Percentiles rank a stretch among this genome's conserved stretches.
phyloP scores from a whole-genome alignment of 495 filamentous ascomycete species.

The Podospora tetraspora region DNA sequence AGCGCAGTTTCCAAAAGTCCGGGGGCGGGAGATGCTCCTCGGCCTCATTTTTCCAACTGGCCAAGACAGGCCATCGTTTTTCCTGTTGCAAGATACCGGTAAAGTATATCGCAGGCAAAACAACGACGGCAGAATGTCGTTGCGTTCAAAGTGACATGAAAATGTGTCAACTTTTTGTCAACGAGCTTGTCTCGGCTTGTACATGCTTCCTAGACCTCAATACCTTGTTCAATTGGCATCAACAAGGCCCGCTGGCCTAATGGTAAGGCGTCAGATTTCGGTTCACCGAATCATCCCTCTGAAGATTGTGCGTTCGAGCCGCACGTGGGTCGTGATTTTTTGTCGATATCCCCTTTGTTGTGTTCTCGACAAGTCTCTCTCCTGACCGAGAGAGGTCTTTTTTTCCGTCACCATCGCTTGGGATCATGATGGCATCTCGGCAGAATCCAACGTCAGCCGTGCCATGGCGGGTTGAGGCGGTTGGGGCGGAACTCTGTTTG shows the following conservation, averaged over 20 bases:
- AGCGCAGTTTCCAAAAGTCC: background rate
- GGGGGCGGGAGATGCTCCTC: background rate
- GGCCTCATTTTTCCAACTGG: background rate
- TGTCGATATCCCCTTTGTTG: background rate
- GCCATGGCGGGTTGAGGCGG: background rate
- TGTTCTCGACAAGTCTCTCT: background rate
- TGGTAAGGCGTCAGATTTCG: conserved; percentile 34
- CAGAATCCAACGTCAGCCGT: background rate
- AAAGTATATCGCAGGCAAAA: background rate
- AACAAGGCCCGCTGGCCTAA: conserved; percentile 28
- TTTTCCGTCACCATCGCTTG: background rate
- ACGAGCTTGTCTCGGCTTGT: background rate
- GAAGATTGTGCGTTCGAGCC: conserved; percentile 34
- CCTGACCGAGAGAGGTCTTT: background rate
- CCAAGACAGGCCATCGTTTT: background rate
- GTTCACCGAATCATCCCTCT: conserved; percentile 14
- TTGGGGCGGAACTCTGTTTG: background rate
- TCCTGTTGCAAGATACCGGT: background rate
- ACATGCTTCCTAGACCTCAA: background rate
- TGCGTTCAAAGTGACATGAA: background rate
- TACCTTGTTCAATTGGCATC: background rate
- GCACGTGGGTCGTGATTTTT: conserved; percentile 24
- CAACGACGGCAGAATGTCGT: background rate
- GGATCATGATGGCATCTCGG: background rate
- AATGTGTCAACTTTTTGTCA: background rate